Percentiles rank a stretch among this genome's conserved stretches.
These are phyloP conservation scores for Phialophora expanda DNA, from an alignment of 2,329 filamentous ascomycete species.

Conservation along the genomic window DNA sequence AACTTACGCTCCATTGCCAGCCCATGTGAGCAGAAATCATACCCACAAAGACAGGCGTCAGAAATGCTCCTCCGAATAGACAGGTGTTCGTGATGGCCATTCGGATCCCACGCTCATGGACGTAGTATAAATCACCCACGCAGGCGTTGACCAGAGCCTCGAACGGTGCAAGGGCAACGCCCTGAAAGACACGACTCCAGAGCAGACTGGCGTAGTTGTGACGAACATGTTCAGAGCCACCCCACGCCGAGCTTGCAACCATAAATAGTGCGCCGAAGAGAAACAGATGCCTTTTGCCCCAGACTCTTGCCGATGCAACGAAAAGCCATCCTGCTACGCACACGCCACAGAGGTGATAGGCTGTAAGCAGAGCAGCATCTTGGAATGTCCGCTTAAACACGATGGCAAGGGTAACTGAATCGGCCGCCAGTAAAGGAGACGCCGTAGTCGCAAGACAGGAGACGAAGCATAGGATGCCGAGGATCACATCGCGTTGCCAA, in stretches of 20 bases:
- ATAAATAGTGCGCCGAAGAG: constrained; percentile 76
- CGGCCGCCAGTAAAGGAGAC: constrained; percentile 84
- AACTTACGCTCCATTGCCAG: constrained; percentile 37
- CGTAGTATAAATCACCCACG: constrained; percentile 88
- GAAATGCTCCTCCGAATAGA: constrained; percentile 73
- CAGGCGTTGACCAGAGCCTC: constrained; percentile 87
- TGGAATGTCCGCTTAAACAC: constrained; percentile 71
- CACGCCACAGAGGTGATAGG: constrained; percentile 83
- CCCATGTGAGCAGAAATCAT: constrained; percentile 37
- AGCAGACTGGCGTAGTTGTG: constrained; percentile 73
- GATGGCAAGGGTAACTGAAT: constrained; percentile 77
- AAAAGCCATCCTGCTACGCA: constrained; percentile 82
- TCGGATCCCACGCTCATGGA: constrained; percentile 75
- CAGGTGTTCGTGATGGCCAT: constrained; percentile 81
- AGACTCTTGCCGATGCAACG: constrained; percentile 84
- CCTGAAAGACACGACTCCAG: constrained; percentile 82
- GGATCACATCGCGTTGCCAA: constrained; percentile 82
- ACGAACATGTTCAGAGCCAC: constrained; percentile 63
- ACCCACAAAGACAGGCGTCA: constrained; percentile 84
- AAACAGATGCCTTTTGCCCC: constrained; percentile 91
- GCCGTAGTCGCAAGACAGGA: constrained; percentile 84
- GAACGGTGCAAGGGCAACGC: constrained; percentile 83
- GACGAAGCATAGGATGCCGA: constrained; percentile 75
- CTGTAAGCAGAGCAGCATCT: constrained; percentile 80
- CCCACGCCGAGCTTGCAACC: constrained; percentile 78